These are phyloP conservation scores for Cyclotella sp. DNA, from an alignment of 108 stramenopile species.

Conservation along the genomic window DNA sequence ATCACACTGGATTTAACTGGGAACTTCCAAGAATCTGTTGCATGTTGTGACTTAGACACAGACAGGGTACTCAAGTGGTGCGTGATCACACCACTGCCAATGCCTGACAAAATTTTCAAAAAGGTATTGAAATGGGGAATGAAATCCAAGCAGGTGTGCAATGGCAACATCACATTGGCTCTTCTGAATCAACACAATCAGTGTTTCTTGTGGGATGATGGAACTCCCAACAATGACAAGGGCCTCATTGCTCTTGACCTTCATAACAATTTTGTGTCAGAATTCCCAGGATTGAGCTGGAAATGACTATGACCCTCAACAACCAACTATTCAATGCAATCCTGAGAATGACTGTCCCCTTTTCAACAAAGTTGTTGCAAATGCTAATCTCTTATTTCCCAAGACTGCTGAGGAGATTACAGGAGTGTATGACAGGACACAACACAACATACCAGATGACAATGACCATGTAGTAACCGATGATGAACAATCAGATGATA, in stretches of 20 bases:
- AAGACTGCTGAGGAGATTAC: neutral
- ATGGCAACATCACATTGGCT: neutral
- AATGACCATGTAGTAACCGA: neutral
- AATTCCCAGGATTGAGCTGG: neutral
- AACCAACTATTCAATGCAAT: neutral
- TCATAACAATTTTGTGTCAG: neutral
- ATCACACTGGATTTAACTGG: too few species aligned
- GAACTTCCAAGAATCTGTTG: too few species aligned
- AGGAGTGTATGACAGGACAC: neutral
- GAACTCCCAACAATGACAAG: neutral
- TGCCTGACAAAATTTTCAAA: neutral
- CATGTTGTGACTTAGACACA: too few species aligned
- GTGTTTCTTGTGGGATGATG: neutral
- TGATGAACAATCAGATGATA: neutral
- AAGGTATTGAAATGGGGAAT: too few species aligned
- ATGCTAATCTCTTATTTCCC: neutral
- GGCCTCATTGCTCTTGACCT: neutral
- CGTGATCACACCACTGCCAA: too few species aligned
- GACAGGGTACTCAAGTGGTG: too few species aligned
- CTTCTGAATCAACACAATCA: conserved; percentile 1
- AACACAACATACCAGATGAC: neutral
- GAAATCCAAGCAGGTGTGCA: neutral
- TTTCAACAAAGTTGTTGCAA: neutral
- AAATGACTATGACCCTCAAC: neutral
- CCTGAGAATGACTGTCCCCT: neutral